These are phyloP conservation scores for Didymella glomerata DNA, from an alignment of 2,329 filamentous ascomycete genomes.

Conservation along the genomic window DNA sequence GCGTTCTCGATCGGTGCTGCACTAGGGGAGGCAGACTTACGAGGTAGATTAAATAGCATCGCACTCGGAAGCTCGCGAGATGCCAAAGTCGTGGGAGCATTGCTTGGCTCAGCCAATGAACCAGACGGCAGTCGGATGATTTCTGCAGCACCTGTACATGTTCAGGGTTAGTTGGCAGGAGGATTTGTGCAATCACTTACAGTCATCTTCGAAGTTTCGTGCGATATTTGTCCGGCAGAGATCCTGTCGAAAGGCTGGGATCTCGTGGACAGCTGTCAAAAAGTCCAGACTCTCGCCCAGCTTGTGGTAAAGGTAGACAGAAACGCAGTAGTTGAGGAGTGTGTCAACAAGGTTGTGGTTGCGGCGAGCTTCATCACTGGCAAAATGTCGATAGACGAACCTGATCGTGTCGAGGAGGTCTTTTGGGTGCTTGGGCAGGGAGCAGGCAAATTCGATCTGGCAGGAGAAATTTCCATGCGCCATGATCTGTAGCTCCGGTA, in stretches of 20 bases:
- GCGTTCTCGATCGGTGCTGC: neutral
- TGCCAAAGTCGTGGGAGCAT: slow-evolving; percentile 15
- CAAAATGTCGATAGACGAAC: slow-evolving; percentile 46
- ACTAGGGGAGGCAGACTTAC: slow-evolving; percentile 3
- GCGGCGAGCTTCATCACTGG: slow-evolving; percentile 30
- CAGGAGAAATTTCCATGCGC: slow-evolving; percentile 53
- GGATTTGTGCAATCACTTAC: slow-evolving; percentile 37
- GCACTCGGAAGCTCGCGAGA: slow-evolving; percentile 25
- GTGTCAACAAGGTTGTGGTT: slow-evolving; percentile 48
- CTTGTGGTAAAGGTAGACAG: slow-evolving; percentile 49
- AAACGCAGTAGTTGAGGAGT: slow-evolving; percentile 56
- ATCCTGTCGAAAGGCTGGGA: slow-evolving; percentile 52
- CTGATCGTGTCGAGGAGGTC: slow-evolving; percentile 53
- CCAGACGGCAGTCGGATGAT: slow-evolving; percentile 14
- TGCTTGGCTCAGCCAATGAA: slow-evolving; percentile 1
- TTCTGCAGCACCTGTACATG: slow-evolving; percentile 12
- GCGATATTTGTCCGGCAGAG: slow-evolving; percentile 51
- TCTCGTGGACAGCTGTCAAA: slow-evolving; percentile 46
- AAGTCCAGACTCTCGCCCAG: slow-evolving; percentile 51
- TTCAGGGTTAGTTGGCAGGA: neutral
- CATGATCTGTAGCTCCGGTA: slow-evolving; percentile 50
- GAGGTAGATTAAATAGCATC: slow-evolving; percentile 29
- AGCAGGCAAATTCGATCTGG: slow-evolving; percentile 52
- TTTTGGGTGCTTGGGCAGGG: slow-evolving; percentile 47
- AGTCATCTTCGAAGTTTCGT: slow-evolving; percentile 53